Percentiles rank a stretch among this genome's conserved stretches.
phyloP scores from a whole-genome alignment of 2,329 filamentous ascomycete genomes.

The Penicillium sclerotiorum region DNA sequence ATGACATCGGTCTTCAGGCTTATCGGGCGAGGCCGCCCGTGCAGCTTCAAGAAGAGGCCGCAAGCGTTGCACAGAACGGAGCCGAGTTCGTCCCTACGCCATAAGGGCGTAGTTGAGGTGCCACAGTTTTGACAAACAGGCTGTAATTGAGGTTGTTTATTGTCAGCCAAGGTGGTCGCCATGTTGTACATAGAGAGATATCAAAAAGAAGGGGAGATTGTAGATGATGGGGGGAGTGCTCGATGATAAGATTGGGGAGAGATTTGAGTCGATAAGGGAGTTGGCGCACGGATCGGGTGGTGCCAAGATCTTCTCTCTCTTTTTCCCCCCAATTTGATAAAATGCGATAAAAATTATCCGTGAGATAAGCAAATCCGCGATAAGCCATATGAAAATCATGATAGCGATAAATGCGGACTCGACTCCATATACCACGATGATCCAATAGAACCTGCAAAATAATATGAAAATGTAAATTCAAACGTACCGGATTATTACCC shows the following conservation, averaged over 20 bases:
- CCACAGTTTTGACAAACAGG: conserved; percentile 95
- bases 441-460: background rate
- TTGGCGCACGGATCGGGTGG: conserved; percentile 35
- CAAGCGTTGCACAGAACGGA: conserved; percentile 98
- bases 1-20: conserved; percentile 99
- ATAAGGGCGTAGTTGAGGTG: conserved; percentile 93
- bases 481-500: conserved; percentile 51
- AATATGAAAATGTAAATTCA: conserved; percentile 1
- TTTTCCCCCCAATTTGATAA: conserved; percentile 34
- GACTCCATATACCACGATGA: background rate
- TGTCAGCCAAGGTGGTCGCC: conserved; percentile 53
- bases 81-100: conserved; percentile 95
- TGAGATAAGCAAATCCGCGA: conserved; percentile 22
- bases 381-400: conserved; percentile 1
- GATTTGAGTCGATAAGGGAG: conserved; percentile 52
- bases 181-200: conserved; percentile 39
- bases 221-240: conserved; percentile 38
- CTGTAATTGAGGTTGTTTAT: conserved; percentile 68
- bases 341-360: conserved; percentile 27
- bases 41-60: conserved; percentile 94
- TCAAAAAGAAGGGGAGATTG: conserved; percentile 21
- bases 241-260: conserved; percentile 48
- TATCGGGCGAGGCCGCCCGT: conserved; percentile 89
- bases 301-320: too few species aligned
- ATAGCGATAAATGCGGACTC: background rate